Conservation (phyloP, 192 early-diverging fungal genomes). For the Coemansia sp. region DNA sequence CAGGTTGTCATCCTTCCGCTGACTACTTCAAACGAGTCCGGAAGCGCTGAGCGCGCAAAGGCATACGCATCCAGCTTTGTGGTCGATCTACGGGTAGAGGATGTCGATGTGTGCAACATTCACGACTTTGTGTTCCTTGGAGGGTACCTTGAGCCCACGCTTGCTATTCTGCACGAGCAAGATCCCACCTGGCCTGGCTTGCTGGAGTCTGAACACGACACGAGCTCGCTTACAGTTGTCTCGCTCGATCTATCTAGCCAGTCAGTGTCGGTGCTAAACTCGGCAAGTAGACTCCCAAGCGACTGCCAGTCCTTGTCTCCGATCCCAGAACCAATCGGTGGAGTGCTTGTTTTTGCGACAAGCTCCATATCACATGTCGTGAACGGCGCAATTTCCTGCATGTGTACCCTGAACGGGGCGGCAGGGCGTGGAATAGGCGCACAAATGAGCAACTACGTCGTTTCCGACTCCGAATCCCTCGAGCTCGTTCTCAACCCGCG, state of each 20-base stretch:
- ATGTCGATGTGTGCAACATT: slow-evolving; percentile 71
- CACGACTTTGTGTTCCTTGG: slow-evolving; percentile 90
- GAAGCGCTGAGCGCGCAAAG: slow-evolving; percentile 17
- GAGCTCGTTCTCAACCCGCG: slow-evolving; percentile 69
- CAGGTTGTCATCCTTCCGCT: slow-evolving; percentile 90
- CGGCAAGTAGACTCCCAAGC: slow-evolving; percentile 77
- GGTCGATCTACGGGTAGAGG: slow-evolving; percentile 63
- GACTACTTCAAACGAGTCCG: slow-evolving; percentile 63
- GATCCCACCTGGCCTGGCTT: slow-evolving; percentile 87
- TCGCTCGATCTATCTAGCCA: slow-evolving; percentile 81
- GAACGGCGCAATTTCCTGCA: slow-evolving; percentile 67
- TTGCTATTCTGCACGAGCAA: slow-evolving; percentile 91
- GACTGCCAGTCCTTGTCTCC: slow-evolving; percentile 73
- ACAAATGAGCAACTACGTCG: slow-evolving; percentile 55
- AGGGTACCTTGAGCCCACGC: slow-evolving; percentile 91
- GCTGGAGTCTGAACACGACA: slow-evolving; percentile 60
- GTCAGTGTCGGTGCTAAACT: slow-evolving; percentile 81
- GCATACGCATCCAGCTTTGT: slow-evolving; percentile 76
- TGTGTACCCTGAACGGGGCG: slow-evolving; percentile 67
- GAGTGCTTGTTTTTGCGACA: slow-evolving; percentile 76
- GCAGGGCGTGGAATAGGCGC: slow-evolving; percentile 74
- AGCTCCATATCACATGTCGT: slow-evolving; percentile 85
- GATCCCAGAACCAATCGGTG: slow-evolving; percentile 83
- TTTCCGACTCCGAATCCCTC: slow-evolving; percentile 55
- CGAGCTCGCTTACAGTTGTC: slow-evolving; percentile 74